These are phyloP conservation scores for Arthroderma uncinatum DNA, from an alignment of 2,329 filamentous ascomycete genomes.

Conservation along the genomic window DNA sequence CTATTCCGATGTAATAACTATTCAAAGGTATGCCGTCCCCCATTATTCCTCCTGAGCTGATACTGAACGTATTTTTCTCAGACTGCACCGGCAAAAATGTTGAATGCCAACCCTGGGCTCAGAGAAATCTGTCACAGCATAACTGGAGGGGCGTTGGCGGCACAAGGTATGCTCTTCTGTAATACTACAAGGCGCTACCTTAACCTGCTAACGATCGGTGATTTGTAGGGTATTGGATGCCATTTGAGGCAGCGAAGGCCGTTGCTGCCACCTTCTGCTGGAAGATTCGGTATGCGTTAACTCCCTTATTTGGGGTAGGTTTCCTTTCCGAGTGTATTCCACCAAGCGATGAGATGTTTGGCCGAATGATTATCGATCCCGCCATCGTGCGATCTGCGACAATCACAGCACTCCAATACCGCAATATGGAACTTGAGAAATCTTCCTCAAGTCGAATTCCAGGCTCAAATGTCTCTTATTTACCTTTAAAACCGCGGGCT, in stretches of 20 bases:
- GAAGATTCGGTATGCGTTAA: conserved; percentile 69
- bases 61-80: conserved; percentile 27
- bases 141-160: conserved; percentile 78
- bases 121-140: conserved; percentile 88
- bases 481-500: neutral
- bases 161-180: conserved; percentile 55
- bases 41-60: neutral
- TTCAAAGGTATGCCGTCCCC: conserved; percentile 56
- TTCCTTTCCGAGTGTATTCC: conserved; percentile 64
- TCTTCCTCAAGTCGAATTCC: neutral
- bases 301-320: conserved; percentile 75
- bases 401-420: conserved; percentile 16
- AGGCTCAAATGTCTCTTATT: neutral
- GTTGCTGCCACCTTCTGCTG: conserved; percentile 85
- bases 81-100: conserved; percentile 80
- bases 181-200: conserved; percentile 9
- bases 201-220: conserved; percentile 12
- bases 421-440: conserved; percentile 11
- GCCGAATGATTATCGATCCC: conserved; percentile 15
- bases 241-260: conserved; percentile 72
- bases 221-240: conserved; percentile 94
- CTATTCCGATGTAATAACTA: conserved; percentile 88
- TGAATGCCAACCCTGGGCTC: conserved; percentile 66
- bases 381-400: conserved; percentile 19
- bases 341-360: conserved; percentile 44